Conservation (phyloP, 805 yeast species). For the Wickerhamiella brachini region DNA sequence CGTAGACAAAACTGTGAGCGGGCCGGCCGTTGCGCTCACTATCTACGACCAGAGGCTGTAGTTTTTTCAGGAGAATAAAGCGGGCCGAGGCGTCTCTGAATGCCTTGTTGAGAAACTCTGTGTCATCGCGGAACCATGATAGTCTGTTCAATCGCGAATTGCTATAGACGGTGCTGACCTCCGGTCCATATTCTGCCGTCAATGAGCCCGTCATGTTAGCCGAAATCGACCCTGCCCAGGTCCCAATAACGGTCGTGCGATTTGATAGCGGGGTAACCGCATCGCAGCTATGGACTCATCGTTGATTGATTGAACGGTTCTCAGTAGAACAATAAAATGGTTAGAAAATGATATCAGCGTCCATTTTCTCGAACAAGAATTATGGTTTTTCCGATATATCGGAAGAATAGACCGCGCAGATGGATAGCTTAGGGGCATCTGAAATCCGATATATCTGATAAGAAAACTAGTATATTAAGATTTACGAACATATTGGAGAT, state of each 20-base stretch:
- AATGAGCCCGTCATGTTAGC: slow-evolving; percentile 13
- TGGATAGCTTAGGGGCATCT: too few relatives aligned
- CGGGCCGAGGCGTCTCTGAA: slow-evolving; percentile 34
- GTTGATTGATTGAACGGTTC: too few relatives aligned
- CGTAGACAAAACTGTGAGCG: slow-evolving; percentile 20
- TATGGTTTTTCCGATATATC: too few relatives aligned
- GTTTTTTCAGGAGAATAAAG: slow-evolving; percentile 31
- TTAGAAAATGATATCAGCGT: too few relatives aligned
- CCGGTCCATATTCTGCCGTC: slow-evolving; percentile 19
- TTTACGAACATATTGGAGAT: too few relatives aligned
- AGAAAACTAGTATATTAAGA: too few relatives aligned
- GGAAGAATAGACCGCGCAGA: too few relatives aligned
- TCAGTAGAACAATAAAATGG: too few relatives aligned
- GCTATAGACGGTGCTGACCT: slow-evolving; percentile 29
- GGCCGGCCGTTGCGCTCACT: slow-evolving; percentile 7
- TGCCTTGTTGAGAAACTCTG: slow-evolving; percentile 35
- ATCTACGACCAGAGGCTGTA: slow-evolving; percentile 17
- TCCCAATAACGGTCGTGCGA: neutral
- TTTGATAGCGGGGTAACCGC: neutral
- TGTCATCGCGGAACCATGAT: slow-evolving; percentile 46
- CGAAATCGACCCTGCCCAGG: neutral
- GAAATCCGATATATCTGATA: too few relatives aligned
- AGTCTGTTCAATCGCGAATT: slow-evolving; percentile 48
- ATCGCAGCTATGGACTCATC: too few relatives aligned
- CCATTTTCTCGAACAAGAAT: too few relatives aligned